Evolutionary conservation across 345 rosid genomes (phyloP), one percentile per base, ranked within the genome.

Genomic region (Gossypium thurberi): DNA sequence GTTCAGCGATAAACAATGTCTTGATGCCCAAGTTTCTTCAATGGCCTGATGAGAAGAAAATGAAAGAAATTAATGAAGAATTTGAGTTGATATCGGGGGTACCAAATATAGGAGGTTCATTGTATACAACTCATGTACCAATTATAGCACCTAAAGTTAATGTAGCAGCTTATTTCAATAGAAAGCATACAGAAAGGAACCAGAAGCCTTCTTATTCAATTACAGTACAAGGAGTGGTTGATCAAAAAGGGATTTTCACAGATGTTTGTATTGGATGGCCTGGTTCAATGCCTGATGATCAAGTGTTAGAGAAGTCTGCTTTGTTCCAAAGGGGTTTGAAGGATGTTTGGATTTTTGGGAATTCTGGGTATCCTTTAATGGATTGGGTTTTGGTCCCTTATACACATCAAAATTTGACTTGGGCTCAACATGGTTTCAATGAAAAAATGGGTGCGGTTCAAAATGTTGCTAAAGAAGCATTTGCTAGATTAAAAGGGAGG

Each of bases 391-490:
- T 91, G 83, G 97, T 91, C 75, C 97, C 97, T 5, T 91, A 91
- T 21, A 77, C 84, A 2, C 97, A 91, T 37, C 93, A 87, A 47
- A 74, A 89, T 81, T 71, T 91, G 83, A 91, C 97, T 0, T 91
- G 97, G 97, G 85, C 94, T 23, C 93, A 91, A 57, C 97, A 91
- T 46, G 97, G 92, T 0, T 91, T 91, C n/a, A 91, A 91, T 9
- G 94, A 89, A 87, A 89, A 87, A 81, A 86, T 89, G 61, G 12
- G 65, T 14, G 65, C 2, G 65, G 18, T 26, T 28, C 65, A 26
- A 13, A 60, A 60, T 13, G 43, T 26, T 14, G 43, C 65, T 2
- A 60, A 60, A 42, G 65, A 26, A 0, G 65, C 65, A 60, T 60
- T 26, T 26, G 65, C 43, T 14, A 60, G 65, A 33, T 60, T 74